phyloP scores from a whole-genome alignment of 1,139 yeast species.

The Geotrichum klebahnii region DNA sequence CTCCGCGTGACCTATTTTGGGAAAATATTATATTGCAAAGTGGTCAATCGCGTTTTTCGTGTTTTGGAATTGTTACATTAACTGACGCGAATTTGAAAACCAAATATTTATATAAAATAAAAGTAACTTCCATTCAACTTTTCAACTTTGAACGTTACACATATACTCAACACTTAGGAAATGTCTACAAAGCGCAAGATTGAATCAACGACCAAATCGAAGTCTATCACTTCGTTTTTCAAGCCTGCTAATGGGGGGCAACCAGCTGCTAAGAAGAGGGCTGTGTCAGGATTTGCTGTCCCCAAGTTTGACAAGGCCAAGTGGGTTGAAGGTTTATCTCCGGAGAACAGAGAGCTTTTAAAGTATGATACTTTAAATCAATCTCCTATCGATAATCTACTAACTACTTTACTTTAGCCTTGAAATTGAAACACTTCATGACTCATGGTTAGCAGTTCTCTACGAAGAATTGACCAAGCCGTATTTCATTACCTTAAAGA shows the following conservation, averaged over 20 bases:
- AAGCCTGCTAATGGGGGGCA: slow-evolving; percentile 10
- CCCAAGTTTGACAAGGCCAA: slow-evolving; percentile 46
- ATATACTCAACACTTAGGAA: neutral
- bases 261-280: slow-evolving; percentile 17
- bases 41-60: too few species aligned
- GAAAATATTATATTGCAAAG: too few species aligned
- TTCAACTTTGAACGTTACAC: too few species aligned
- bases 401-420: slow-evolving; percentile 36
- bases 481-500: slow-evolving; percentile 71
- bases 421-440: slow-evolving; percentile 68
- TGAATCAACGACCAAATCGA: slow-evolving; percentile 11
- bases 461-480: slow-evolving; percentile 76
- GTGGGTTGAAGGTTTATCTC: slow-evolving; percentile 54
- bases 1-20: too few species aligned
- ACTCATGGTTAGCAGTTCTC: slow-evolving; percentile 70
- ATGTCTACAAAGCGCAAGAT: slow-evolving; percentile 20
- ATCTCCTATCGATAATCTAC: neutral
- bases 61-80: too few species aligned
- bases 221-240: slow-evolving; percentile 18
- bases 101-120: too few species aligned
- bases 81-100: too few species aligned
- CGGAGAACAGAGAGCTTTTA: slow-evolving; percentile 53
- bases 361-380: slow-evolving; percentile 31
- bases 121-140: too few species aligned
- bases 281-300: neutral